phyloP scores from a whole-genome alignment of 345 rosid genomes.

The Salix arbutifolia region DNA sequence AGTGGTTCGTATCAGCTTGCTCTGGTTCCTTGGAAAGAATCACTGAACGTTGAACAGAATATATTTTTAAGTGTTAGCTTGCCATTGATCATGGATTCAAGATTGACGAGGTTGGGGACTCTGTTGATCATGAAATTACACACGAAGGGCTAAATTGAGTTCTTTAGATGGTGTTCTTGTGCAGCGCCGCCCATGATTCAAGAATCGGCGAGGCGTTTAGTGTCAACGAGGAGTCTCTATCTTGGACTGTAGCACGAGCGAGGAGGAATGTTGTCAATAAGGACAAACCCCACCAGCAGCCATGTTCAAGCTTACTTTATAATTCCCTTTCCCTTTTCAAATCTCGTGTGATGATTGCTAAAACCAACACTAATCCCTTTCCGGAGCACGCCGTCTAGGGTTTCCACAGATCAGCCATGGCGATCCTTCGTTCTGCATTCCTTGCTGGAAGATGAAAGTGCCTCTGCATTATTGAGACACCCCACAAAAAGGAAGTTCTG shows the following conservation, averaged over 20 bases:
- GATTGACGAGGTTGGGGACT: too few relatives aligned
- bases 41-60: too few relatives aligned
- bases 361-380: not conserved
- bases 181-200: too few relatives aligned
- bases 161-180: too few relatives aligned
- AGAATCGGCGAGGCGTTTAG: not conserved
- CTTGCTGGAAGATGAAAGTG: not conserved
- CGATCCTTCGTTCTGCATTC: not conserved
- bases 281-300: constrained; percentile 8
- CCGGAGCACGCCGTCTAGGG: not conserved
- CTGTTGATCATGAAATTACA: too few relatives aligned
- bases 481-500: not conserved
- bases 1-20: too few relatives aligned
- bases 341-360: not conserved
- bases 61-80: too few relatives aligned
- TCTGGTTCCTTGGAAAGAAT: too few relatives aligned
- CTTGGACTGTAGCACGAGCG: not conserved
- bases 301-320: not conserved
- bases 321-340: not conserved
- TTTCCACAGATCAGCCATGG: too few relatives aligned
- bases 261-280: not conserved
- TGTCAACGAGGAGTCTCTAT: not conserved
- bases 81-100: too few relatives aligned
- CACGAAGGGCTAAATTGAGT: too few relatives aligned
- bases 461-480: not conserved